phyloP scores from a whole-genome alignment of 176 grass and related monocot genomes.

The Ensete ventricosum region DNA sequence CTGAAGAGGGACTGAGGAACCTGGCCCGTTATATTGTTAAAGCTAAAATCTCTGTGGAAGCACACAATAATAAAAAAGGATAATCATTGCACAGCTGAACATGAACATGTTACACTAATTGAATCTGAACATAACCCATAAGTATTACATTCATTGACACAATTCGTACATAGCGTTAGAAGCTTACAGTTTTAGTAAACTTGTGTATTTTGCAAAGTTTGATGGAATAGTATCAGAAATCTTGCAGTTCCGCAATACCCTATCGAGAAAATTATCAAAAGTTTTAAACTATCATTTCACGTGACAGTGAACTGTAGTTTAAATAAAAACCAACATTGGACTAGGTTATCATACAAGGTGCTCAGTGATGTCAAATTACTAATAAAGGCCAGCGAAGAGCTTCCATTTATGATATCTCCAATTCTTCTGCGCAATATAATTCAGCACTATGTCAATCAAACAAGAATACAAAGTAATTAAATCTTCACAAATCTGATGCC shows the following conservation, averaged over 20 bases:
- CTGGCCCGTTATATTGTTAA: conserved; percentile 79
- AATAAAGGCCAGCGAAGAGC: conserved; percentile 57
- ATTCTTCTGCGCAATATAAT: conserved; percentile 30
- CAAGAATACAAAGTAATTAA: neutral
- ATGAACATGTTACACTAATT: neutral
- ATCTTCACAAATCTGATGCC: neutral
- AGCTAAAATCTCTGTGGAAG: conserved; percentile 63
- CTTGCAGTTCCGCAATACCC: conserved; percentile 70
- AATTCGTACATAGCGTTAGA: neutral
- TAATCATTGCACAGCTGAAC: neutral
- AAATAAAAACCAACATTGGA: neutral
- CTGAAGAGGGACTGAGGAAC: conserved; percentile 46
- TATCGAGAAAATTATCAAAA: conserved; percentile 10
- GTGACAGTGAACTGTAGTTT: no score
- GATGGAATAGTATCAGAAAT: conserved; percentile 62
- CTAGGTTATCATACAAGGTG: conserved; percentile 28
- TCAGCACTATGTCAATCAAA: neutral
- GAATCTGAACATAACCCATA: conserved; percentile 7
- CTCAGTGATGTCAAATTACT: conserved; percentile 52
- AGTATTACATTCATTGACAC: neutral
- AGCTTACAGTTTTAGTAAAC: conserved; percentile 35
- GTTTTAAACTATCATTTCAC: neutral
- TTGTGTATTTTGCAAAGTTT: conserved; percentile 41
- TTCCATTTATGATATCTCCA: conserved; percentile 68
- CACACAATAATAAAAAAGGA: neutral